These are phyloP conservation scores for Macaranga tanarius DNA, from an alignment of 441 rosid genomes.

Conservation along the genomic window DNA sequence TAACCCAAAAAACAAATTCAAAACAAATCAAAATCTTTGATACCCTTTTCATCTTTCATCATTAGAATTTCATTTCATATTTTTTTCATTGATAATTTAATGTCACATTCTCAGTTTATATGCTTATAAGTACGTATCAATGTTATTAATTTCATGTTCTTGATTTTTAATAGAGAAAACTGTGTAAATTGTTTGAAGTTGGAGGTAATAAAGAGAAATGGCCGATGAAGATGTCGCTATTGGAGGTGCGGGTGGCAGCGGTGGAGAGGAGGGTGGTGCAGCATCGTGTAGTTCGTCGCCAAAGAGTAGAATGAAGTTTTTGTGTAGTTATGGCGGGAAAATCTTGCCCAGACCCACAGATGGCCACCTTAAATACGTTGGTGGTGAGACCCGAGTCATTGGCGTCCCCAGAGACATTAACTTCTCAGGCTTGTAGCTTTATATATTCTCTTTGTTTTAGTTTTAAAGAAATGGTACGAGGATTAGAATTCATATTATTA, in stretches of 20 bases:
- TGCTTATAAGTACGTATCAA: not conserved
- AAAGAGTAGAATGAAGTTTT: slow-evolving; percentile 51
- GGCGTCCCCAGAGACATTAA: slow-evolving; percentile 51
- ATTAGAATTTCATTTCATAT: not conserved
- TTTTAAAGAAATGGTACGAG: too few species aligned
- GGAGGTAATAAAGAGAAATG: slow-evolving; percentile 7
- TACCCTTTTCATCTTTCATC: not conserved
- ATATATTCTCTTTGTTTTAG: not conserved
- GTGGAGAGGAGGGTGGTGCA: slow-evolving; percentile 27
- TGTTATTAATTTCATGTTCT: not conserved
- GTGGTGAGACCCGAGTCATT: slow-evolving; percentile 86
- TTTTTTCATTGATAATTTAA: not conserved
- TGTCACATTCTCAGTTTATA: not conserved
- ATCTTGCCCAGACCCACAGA: slow-evolving; percentile 65
- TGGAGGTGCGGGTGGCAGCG: not conserved
- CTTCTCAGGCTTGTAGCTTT: slow-evolving; percentile 41
- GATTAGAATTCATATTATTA: too few species aligned
- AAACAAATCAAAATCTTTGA: not conserved
- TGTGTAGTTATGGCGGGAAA: slow-evolving; percentile 87
- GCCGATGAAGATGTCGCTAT: slow-evolving; percentile 15
- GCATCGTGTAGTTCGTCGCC: slow-evolving; percentile 34
- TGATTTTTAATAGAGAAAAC: too few species aligned
- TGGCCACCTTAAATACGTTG: slow-evolving; percentile 71
- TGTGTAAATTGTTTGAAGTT: not conserved
- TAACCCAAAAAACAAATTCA: not conserved